Evolutionary conservation across 2,329 filamentous ascomycete species (phyloP), one percentile per base, ranked within the genome.

Genomic region (Lasiodiplodia hormozganensis): DNA sequence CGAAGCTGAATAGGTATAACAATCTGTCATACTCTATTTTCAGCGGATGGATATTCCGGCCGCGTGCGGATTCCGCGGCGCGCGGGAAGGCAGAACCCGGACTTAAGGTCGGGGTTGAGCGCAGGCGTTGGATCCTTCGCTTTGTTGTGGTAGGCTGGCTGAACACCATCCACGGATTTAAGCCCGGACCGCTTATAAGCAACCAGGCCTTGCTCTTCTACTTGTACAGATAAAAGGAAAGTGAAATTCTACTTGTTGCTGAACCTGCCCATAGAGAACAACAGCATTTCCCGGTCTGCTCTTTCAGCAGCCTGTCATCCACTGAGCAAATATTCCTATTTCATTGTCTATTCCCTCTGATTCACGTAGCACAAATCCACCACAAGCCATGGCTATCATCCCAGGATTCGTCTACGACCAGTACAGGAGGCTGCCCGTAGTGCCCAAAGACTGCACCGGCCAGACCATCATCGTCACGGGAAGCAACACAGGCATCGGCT

Each of bases 391-490:
- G 54, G 4, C 18, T 23, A 1, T 47, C 16, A 18, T 12, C 56
- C 16, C 8, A 12, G 8, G n/a, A 34, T 12, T 60, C 3, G 14
- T 60, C 14, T 14, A 4, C 23, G 38, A 23, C 16, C 57, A 64
- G 28, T 64, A 49, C 43, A 52, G n/a, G 4, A 23, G 14, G 28
- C 47, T 64, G 14, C 60, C 47, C 28, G 25, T 64, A 23, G n/a
- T 25, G 1, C 60, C 60, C 11, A 23, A 16, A 4, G 57, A 64
- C 51, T 62, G 67, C 36, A 38, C 65, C 10, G 53, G 68, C 25
- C 62, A 68, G 40, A 53, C 66, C 62, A 12, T 67, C 69, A 67
- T 73, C 40, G 69, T 72, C 16, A 72, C 71, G 1, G 71, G 71
- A 38, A 47, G 68, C 34, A 73, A 72, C 43, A 70, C 69, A 10